These are phyloP conservation scores for Viridothelium virens DNA, from an alignment of 495 filamentous ascomycete genomes.

Conservation along the genomic window DNA sequence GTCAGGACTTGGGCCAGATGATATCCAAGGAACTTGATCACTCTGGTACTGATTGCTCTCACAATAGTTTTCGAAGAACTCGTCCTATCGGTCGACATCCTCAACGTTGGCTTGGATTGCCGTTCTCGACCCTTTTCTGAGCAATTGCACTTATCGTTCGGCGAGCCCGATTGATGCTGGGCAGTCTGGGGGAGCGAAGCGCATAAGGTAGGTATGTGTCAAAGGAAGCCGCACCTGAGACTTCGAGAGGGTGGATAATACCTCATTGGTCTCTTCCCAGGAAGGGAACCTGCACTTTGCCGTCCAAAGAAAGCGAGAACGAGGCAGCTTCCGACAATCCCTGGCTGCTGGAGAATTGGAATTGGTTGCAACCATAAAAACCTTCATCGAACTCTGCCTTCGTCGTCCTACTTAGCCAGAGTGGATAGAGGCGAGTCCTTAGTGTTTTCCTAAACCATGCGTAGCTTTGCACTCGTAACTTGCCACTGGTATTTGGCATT, in stretches of 20 bases:
- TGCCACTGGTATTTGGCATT: background rate
- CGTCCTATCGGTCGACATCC: no score
- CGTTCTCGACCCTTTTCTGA: no score
- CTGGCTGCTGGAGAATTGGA: conserved; percentile 1
- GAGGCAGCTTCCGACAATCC: background rate
- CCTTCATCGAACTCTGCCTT: background rate
- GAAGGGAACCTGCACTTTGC: background rate
- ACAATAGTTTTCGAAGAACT: no score
- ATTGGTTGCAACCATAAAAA: conserved; percentile 7
- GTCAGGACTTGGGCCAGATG: no score
- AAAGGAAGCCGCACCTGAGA: no score
- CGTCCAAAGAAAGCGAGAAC: background rate
- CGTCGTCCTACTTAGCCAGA: background rate
- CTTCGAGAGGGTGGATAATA: background rate
- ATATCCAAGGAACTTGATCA: no score
- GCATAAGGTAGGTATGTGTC: no score
- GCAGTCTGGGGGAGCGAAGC: no score
- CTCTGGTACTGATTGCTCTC: no score
- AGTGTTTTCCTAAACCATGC: background rate
- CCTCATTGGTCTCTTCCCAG: background rate
- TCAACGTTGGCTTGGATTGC: no score
- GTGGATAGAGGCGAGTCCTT: background rate
- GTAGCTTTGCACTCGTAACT: background rate
- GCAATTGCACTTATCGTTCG: no score
- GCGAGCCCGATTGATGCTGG: no score